phyloP scores from a whole-genome alignment of 2,329 filamentous ascomycete species.

The Fusarium anthophilum region DNA sequence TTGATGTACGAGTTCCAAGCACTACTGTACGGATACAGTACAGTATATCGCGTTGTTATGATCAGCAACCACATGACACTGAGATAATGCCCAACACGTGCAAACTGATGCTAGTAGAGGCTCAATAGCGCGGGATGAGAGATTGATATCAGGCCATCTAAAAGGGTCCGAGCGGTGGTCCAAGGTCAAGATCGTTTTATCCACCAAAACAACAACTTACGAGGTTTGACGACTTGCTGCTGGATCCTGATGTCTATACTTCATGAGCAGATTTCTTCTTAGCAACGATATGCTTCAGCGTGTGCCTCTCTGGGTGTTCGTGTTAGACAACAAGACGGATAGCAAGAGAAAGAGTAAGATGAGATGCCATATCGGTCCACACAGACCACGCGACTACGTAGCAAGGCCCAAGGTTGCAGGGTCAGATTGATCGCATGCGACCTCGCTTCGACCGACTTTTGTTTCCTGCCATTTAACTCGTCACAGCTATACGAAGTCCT shows the following conservation, averaged over 20 bases:
- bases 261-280: neutral
- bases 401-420: neutral
- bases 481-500: slow-evolving; percentile 14
- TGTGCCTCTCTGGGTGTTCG: neutral
- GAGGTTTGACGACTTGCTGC: neutral
- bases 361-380: neutral
- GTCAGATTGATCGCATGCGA: neutral
- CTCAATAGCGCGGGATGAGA: slow-evolving; percentile 8
- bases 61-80: slow-evolving; percentile 38
- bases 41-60: slow-evolving; percentile 1
- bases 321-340: neutral
- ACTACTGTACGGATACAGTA: neutral
- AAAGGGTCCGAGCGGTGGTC: slow-evolving; percentile 16
- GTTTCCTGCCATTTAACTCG: slow-evolving; percentile 11
- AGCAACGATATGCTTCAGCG: neutral
- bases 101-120: slow-evolving; percentile 3
- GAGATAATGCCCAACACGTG: slow-evolving; percentile 28
- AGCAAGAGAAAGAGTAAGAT: neutral
- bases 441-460: slow-evolving; percentile 6
- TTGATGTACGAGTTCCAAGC: slow-evolving; percentile 1
- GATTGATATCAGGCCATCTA: slow-evolving; percentile 9
- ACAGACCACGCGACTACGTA: slow-evolving; percentile 8
- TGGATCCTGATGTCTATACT: neutral
- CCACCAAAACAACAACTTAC: neutral
- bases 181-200: neutral